Percentiles rank a stretch among this genome's conserved stretches.
Conservation (phyloP, 805 yeast genomes). For the Kuraishia cidri region DNA sequence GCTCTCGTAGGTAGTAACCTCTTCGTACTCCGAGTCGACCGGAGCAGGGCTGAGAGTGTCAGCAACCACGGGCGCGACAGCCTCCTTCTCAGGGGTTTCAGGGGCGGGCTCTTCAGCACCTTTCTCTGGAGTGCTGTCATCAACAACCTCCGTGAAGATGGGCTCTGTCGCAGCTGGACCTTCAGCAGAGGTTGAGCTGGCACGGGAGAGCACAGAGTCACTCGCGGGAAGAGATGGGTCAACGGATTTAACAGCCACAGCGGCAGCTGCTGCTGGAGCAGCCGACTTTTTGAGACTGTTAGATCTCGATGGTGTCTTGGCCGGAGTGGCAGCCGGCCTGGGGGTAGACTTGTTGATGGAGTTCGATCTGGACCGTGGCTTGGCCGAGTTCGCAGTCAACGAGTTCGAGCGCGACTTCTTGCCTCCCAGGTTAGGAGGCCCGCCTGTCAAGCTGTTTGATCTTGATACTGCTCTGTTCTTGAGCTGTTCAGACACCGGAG, state of each 20-base stretch:
- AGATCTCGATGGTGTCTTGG: constrained; percentile 7
- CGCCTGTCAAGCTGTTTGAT: constrained; percentile 34
- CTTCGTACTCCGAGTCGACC: constrained; percentile 14
- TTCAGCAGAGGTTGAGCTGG: constrained; percentile 3
- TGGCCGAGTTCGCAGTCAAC: constrained; percentile 2
- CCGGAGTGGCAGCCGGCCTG: background rate
- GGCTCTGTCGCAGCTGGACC: constrained; percentile 1
- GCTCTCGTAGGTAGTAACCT: constrained; percentile 34
- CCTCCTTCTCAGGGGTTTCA: background rate
- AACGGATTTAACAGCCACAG: constrained; percentile 1
- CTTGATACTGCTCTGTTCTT: constrained; percentile 21
- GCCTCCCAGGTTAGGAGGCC: constrained; percentile 27
- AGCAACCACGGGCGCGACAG: background rate
- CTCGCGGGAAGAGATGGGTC: background rate
- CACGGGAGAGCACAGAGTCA: constrained; percentile 3
- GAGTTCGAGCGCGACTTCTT: constrained; percentile 10
- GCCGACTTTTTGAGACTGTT: constrained; percentile 9
- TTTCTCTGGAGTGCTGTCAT: too few relatives aligned
- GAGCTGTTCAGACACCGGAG: constrained; percentile 16
- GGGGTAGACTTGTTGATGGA: constrained; percentile 5
- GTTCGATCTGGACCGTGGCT: constrained; percentile 9
- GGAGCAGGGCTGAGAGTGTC: constrained; percentile 4
- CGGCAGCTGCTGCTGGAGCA: constrained; percentile 6
- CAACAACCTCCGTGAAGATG: constrained; percentile 5
- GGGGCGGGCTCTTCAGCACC: constrained; percentile 1